Base-by-base conservation (phyloP, 331 rosid species). In the Prunus yedoensis region DNA sequence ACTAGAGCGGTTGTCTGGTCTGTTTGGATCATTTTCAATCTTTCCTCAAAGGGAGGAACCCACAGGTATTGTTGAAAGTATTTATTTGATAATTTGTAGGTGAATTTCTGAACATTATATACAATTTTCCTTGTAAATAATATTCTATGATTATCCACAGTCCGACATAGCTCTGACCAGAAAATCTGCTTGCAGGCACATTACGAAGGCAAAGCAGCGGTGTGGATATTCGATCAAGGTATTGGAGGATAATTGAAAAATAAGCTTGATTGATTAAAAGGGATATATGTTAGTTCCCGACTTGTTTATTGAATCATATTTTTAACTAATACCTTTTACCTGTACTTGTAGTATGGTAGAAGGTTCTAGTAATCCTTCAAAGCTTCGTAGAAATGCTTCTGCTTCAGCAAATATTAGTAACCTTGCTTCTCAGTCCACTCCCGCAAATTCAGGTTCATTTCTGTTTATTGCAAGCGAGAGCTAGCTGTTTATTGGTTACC, bases 11-110 rank as follows among this genome's bases (percentile, higher is more conserved):
- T 68, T 92, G 77, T 89, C 97, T 21, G 84, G 85, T 67, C 83
- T 94, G 51, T 83, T 95, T 77, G 99, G 98, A 66, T 92, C 99
- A 71, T 92, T 92, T 81, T 87, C 97, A 63, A 80, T 88, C 71
- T 89, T 92, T 78, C 81, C 83, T 51, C 93, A 68, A 53, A 85
- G 83, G 85, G 97, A 91, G 46, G 93, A 89, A 81, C 87, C 79
- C 27, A 89, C 47, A 91, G 97, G 99, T 95, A 78, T 62, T 53
- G 28, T 65, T 66, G 47, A 43, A 66, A 38, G 17, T 30, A 52
- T 2, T 66, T 43, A 28, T 25, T 18, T 10, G 45, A 6, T 7
- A 15, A 5, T 17, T 21, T 66, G 53, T n/a, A 66, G 28, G 15
- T 74, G n/a, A 17, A 23, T 64, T 43, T 47, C 49, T 61, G 23